Evolutionary conservation across 805 yeast species (phyloP), one percentile per base, ranked within the genome.

Genomic region (Brettanomyces sp.): DNA sequence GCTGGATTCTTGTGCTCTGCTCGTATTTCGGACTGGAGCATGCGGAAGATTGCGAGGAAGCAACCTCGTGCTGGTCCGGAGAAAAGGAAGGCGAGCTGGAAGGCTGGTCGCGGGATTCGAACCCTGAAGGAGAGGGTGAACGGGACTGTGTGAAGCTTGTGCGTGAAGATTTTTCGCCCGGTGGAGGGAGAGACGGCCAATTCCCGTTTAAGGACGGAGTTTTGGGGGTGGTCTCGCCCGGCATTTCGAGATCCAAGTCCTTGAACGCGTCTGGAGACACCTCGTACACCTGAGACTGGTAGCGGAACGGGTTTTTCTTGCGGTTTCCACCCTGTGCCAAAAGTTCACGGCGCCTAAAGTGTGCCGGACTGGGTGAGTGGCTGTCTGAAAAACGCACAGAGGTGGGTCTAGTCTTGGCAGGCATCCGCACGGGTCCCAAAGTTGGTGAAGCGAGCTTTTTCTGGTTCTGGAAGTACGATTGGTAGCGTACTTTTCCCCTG

Each of bases 251-350:
- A 28, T 28, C 32, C 37, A n/a, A 35, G 37, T n/a, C 32, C 13
- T 23, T 22, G 21, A 21, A 35, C 4, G 40, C 25, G 37, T 57
- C 52, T 30, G 57, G 55, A 9, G 67, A 63, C n/a, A 62, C 52
- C 38, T 64, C 67, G 46, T 64, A 64, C 2, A 49, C 45, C 37
- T 57, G 46, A 18, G 65, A 50, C 46, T 64, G 65, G 50, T 58
- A 64, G 44, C 62, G 61, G 50, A 64, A 64, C 7, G 66, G 67
- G 43, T 51, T 35, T 45, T 46, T 30, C 14, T 22, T 36, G 22
- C 37, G 22, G 22, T 18, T n/a, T 18, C 14, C 22, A 9, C 11
- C 11, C 38, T 11, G 47, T n/a, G 25, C 36, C 34, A 18, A 44
- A 40, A 38, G 43, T 24, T 45, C 18, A 22, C 44, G n/a, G 51